A percentile compares a stretch with the other conserved stretches of the same genome.
Evolutionary conservation across 1,284 basidiomycete genomes (phyloP).

Genomic region (Pseudozyma hubeiensis): DNA sequence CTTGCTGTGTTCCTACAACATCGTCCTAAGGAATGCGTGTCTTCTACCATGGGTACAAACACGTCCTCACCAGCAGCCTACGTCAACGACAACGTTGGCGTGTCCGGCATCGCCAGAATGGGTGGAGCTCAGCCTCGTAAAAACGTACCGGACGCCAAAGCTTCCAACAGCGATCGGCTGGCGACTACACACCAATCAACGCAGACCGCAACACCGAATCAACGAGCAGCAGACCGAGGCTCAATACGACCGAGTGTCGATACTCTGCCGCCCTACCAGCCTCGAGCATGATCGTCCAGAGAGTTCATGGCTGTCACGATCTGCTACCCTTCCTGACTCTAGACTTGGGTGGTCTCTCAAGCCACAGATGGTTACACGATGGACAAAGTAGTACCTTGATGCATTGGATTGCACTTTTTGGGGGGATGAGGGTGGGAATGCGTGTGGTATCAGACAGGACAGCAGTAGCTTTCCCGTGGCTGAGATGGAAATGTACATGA

Average conservation of each 20-base stretch:
- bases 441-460: slow-evolving; percentile 7
- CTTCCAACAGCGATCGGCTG: not conserved
- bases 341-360: not conserved
- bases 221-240: not conserved
- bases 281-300: not conserved
- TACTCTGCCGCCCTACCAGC: slow-evolving; percentile 28
- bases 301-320: not conserved
- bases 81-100: slow-evolving; percentile 17
- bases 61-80: slow-evolving; percentile 36
- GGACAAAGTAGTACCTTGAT: slow-evolving; percentile 7
- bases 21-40: not conserved
- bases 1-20: too few relatives aligned
- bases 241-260: slow-evolving; percentile 14
- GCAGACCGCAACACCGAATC: not conserved
- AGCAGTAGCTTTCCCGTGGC: slow-evolving; percentile 4
- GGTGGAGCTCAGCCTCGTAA: slow-evolving; percentile 38
- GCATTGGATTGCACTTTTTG: slow-evolving; percentile 37
- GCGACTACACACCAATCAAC: too few relatives aligned
- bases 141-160: not conserved
- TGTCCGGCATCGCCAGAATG: slow-evolving; percentile 34
- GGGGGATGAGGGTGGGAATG: slow-evolving; percentile 9
- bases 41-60: slow-evolving; percentile 26
- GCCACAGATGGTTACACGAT: not conserved
- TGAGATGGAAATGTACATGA: slow-evolving; percentile 19
- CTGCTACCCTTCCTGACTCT: not conserved